Percentiles rank a stretch among this genome's conserved stretches.
Conservation (phyloP, 75 land plant genomes). For the Cunninghamia lanceolata region DNA sequence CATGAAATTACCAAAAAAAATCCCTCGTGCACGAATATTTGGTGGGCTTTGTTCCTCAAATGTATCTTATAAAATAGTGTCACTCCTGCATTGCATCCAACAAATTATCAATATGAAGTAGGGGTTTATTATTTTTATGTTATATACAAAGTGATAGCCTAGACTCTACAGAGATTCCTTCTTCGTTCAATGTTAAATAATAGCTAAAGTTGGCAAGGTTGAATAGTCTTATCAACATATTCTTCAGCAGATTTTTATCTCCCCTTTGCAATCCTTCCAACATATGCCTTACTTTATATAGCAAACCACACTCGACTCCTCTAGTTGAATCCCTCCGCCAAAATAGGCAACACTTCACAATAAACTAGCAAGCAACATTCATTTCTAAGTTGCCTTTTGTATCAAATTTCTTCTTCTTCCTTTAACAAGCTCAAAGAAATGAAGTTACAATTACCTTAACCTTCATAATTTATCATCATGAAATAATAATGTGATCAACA, state of each 20-base stretch:
- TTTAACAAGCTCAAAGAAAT: too few relatives aligned
- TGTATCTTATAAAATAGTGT: neutral
- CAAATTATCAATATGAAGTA: neutral
- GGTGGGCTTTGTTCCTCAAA: neutral
- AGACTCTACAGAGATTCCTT: neutral
- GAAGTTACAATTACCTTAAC: too few relatives aligned
- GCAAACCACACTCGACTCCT: too few relatives aligned
- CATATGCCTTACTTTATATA: neutral
- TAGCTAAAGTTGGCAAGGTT: neutral
- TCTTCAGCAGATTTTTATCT: neutral
- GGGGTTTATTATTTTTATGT: neutral
- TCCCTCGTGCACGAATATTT: neutral
- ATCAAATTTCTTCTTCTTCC: too few relatives aligned
- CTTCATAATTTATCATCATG: too few relatives aligned
- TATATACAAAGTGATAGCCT: neutral
- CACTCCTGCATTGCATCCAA: conserved; percentile 1
- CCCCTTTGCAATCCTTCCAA: neutral
- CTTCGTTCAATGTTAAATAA: neutral
- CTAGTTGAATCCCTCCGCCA: too few relatives aligned
- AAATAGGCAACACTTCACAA: too few relatives aligned
- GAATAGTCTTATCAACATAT: neutral
- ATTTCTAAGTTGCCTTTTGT: too few relatives aligned
- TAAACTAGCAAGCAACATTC: too few relatives aligned
- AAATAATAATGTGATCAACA: too few relatives aligned
- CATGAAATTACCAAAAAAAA: neutral